These are phyloP conservation scores for Albugo candida DNA, from an alignment of 352 stramenopile genomes.

Conservation along the genomic window DNA sequence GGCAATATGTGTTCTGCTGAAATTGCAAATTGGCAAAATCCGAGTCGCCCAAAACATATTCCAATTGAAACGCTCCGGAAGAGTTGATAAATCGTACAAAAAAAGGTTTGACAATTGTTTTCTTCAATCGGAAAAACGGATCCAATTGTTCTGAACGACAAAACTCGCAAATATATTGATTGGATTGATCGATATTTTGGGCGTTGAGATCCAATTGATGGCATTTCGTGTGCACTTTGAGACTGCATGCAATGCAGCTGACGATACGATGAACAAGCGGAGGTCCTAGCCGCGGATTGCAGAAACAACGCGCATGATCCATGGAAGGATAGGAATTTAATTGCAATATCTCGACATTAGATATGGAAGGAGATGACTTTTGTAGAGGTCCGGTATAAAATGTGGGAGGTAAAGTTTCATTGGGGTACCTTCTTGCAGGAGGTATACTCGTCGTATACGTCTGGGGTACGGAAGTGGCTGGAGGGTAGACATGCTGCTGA, in stretches of 20 bases:
- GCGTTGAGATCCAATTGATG: conserved; percentile 24
- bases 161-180: conserved; percentile 53
- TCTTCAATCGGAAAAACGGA: conserved; percentile 41
- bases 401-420: too few species aligned
- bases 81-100: conserved; percentile 49
- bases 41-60: conserved; percentile 45
- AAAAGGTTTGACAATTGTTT: conserved; percentile 25
- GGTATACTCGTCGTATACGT: too few species aligned
- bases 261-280: conserved; percentile 15
- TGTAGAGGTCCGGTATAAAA: too few species aligned
- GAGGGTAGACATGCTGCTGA: too few species aligned
- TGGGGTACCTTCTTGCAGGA: too few species aligned
- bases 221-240: conserved; percentile 60
- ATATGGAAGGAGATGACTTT: too few species aligned
- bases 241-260: conserved; percentile 24
- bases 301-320: conserved; percentile 41
- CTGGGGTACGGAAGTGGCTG: too few species aligned
- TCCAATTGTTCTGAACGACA: conserved; percentile 52
- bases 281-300: conserved; percentile 5
- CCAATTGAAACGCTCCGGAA: conserved; percentile 24
- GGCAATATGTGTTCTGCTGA: conserved; percentile 20
- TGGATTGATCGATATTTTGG: conserved; percentile 8
- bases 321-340: conserved; percentile 7
- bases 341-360: too few species aligned
- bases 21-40: conserved; percentile 57